A percentile compares a stretch with the other conserved stretches of the same genome.
These are phyloP conservation scores for Rhynchosporium agropyri DNA, from an alignment of 2,329 filamentous ascomycete species.

Conservation along the genomic window DNA sequence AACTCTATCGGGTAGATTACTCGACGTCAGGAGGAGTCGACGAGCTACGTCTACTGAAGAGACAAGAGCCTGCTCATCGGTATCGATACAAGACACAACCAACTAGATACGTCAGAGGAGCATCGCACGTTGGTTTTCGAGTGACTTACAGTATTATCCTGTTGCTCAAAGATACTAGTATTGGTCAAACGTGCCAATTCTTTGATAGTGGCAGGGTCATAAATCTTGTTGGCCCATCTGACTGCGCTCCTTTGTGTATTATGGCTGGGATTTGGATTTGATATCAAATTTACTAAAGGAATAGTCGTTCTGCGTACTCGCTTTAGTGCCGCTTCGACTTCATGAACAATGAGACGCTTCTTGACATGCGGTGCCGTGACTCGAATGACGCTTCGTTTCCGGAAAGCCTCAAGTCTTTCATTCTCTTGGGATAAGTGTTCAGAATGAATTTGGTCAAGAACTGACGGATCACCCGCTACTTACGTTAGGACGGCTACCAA, in stretches of 20 bases:
- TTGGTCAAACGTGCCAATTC: conserved; percentile 37
- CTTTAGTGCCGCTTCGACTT: conserved; percentile 32
- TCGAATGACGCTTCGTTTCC: conserved; percentile 34
- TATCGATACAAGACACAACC: conserved; percentile 22
- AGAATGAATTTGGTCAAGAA: conserved; percentile 34
- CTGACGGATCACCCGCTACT: conserved; percentile 29
- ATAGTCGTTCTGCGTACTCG: conserved; percentile 30
- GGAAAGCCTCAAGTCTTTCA: conserved; percentile 39
- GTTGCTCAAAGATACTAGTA: conserved; percentile 30
- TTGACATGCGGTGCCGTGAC: conserved; percentile 37
- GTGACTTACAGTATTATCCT: conserved; percentile 19
- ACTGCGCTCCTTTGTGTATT: not conserved
- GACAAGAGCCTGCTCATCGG: conserved; percentile 15
- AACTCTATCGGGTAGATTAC: conserved; percentile 24
- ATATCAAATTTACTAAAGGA: conserved; percentile 29
- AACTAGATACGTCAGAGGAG: conserved; percentile 22
- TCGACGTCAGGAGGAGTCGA: conserved; percentile 36
- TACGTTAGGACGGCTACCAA: conserved; percentile 6
- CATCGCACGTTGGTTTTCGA: not conserved
- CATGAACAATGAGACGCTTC: conserved; percentile 31
- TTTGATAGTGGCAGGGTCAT: conserved; percentile 27
- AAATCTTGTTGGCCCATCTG: conserved; percentile 16
- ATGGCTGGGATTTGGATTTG: not conserved
- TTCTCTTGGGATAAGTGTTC: conserved; percentile 28
- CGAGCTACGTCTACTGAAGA: conserved; percentile 30